Evolutionary conservation across 108 stramenopile genomes (phyloP), one percentile per base, ranked within the genome.

Genomic region (Conticribra weissflogii): DNA sequence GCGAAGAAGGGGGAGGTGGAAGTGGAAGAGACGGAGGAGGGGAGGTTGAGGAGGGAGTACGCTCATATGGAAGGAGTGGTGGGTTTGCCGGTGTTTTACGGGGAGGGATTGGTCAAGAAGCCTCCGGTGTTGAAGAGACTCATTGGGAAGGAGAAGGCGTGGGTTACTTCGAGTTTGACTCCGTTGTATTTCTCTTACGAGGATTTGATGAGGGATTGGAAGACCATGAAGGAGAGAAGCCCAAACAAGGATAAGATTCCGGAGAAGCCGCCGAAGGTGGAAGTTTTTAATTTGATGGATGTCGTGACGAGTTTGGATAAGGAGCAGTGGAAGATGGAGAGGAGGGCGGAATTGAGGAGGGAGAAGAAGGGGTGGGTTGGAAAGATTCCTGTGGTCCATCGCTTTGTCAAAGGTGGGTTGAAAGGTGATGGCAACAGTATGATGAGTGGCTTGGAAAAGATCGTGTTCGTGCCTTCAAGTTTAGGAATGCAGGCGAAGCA

Each of bases 131-230:
- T 48, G 79, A 59, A 85, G 80, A 67, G 70, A 55, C 32, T 72
- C 76, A n/a, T 73, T 78, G 48, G 81, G 78, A 65, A 85, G 70
- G 29, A 63, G 30, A 59, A 46, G 57, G 64, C 74, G 27, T 53
- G 78, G 76, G 29, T 73, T 81, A 60, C 68, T 3, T 70, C 68
- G 15, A 78, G 69, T 54, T 53, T 70, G 33, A 83, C 64, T 47
- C 90, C 87, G 1, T 52, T 94, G 44, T 94, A 88, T 60, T 91
- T 94, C 63, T 91, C 91, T 8, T 91, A 94, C 52, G 88, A 91
- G 61, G 93, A 94, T 71, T 78, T 94, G 61, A 30, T 85, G 70
- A 69, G 72, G 8, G 85, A 89, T 55, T 94, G 92, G 92, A 36
- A 56, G 3, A 63, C 53, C 25, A 85, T 91, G 71, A 60, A 81